Base-by-base conservation (phyloP, 805 yeast genomes). In the Sungouiozyma ichnusensis region DNA sequence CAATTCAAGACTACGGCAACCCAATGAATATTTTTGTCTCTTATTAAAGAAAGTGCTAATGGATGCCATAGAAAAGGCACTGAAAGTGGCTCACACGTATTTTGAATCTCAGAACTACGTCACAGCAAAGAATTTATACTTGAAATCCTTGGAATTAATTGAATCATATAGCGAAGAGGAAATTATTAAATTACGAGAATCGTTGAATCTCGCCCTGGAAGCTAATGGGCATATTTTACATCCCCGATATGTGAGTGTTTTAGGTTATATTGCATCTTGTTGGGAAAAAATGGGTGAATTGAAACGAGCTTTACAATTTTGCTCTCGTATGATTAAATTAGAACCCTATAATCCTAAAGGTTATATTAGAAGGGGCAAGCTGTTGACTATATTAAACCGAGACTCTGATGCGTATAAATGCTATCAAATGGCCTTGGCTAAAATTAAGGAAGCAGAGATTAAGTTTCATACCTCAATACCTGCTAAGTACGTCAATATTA, bases 321-420 rank as follows among this genome's bases (percentile, higher is more conserved):
- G 54, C 2, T 46, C 46, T 19, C 52, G 43, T 32, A 50, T 53
- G 51, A 42, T 53, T n/a, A 38, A 44, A 16, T 42, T 42, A 2
- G 63, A 55, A 32, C 57, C 63, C 7, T 54, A 44, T 33, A 55
- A 58, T 36, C 35, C 55, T 19, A 55, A 48, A 42, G 47, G 60
- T 20, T 60, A 57, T 38, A 43, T 60, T 9, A 44, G 62, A 36
- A 38, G 51, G 17, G 61, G 60, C 16, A 60, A 51, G 36, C 16
- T 57, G 8, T 43, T 56, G 17, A 58, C 54, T 39, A 48, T 44
- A 16, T 46, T 48, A 13, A 37, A 40, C 2, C 48, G 45, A 20
- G 51, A 49, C 16, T 44, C 41, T 6, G 48, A 50, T 15, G 63
- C 64, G 0, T 51, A 52, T 35, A 33, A 43, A 2, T 38, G 32